Evolutionary conservation across 1,139 yeast species (phyloP).

Genomic region (Blastobotrys elegans): DNA sequence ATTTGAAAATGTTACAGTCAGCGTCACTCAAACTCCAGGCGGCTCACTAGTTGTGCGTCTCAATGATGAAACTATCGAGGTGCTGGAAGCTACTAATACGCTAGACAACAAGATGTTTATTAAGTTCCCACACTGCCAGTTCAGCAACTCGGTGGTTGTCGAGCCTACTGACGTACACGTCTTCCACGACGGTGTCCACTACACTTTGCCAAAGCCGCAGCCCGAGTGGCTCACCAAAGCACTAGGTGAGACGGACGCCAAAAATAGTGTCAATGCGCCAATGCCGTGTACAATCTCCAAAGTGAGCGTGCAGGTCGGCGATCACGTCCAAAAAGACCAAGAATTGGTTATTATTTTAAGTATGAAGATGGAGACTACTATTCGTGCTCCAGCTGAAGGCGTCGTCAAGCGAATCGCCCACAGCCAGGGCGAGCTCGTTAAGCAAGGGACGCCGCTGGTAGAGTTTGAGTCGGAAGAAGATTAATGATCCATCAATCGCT

Average conservation of each 20-base stretch:
- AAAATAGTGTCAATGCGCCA: slow-evolving; percentile 33
- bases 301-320: slow-evolving; percentile 33
- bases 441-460: slow-evolving; percentile 33
- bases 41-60: slow-evolving; percentile 17
- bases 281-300: slow-evolving; percentile 35
- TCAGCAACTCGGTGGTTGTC: slow-evolving; percentile 28
- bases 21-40: slow-evolving; percentile 17
- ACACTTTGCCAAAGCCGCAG: slow-evolving; percentile 26
- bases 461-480: slow-evolving; percentile 30
- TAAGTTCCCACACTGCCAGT: slow-evolving; percentile 27
- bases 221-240: slow-evolving; percentile 33
- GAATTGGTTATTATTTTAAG: slow-evolving; percentile 40
- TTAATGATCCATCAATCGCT: too few species aligned
- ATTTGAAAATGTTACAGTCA: slow-evolving; percentile 15
- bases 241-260: slow-evolving; percentile 28
- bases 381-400: slow-evolving; percentile 32
- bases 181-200: slow-evolving; percentile 32
- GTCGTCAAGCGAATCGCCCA: slow-evolving; percentile 30
- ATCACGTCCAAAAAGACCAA: slow-evolving; percentile 33
- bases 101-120: slow-evolving; percentile 22
- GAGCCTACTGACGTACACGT: slow-evolving; percentile 27
- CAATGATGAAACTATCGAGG: slow-evolving; percentile 12
- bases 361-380: slow-evolving; percentile 46
- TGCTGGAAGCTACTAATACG: slow-evolving; percentile 6
- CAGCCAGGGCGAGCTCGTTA: slow-evolving; percentile 31